Evolutionary conservation across 1,139 yeast genomes (phyloP), one percentile per base, ranked within the genome.

Genomic region (Geotrichum candidum): DNA sequence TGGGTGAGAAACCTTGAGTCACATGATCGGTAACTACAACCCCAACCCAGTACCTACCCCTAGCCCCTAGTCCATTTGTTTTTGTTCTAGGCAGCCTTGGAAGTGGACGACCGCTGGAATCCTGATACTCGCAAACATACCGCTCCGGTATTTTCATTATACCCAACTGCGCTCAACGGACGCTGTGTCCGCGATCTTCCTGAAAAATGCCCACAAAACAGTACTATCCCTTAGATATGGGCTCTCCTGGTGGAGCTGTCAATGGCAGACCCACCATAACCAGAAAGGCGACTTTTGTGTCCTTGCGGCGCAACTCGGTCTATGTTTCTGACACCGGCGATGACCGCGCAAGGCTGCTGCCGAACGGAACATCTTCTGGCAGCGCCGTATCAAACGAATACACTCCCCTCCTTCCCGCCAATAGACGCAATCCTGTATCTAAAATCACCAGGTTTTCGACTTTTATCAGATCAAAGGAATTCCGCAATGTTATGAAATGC

Each of bases 401-500:
- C 5, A 48, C 58, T 3, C 50, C 58, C 15, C 51, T 54, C 45
- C 51, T 58, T 7, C 31, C 25, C 11, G n/a, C 29, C 29, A 41
- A 38, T 46, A 45, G 25, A 18, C 6, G n/a, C 10, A 27, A 23
- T 52, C 15, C 35, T 52, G 23, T 45, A 29, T 52, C 54, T 15
- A 29, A n/a, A 7, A 27, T 29, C 7, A 11, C 33, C 33, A 45
- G 45, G 22, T 25, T 58, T 51, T 53, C 45, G 31, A 22, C 13
- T 11, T 35, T 52, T 11, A 10, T 60, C 23, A 11, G 23, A 4
- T 51, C 59, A 33, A 56, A 23, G 29, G 59, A 53, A 25, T 41
- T 51, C n/a, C 18, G 48, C 22, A 48, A 56, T 31, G 57, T 60
- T 15, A 29, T 86, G 51, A 88, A 88, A 68, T 87, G 95, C 66